Evolutionary conservation across 2,329 filamentous ascomycete genomes (phyloP), one percentile per base, ranked within the genome.

Genomic region (Aureobasidium sp.): DNA sequence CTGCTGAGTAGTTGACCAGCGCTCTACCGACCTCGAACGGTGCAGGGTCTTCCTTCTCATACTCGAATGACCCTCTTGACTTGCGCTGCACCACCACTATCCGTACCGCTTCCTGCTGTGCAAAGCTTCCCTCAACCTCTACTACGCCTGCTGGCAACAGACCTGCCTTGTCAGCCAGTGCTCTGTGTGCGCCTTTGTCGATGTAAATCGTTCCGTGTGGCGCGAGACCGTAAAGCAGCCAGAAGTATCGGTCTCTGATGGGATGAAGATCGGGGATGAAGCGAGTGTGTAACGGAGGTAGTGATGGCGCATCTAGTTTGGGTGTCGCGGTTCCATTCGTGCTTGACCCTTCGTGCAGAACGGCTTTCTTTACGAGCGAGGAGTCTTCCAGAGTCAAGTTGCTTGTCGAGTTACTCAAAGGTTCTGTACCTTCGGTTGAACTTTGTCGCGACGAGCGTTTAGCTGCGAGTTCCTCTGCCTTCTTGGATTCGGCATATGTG

Each of bases 171-270:
- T 87, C 86, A 16, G 86, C 78, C 3, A 97, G 81, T 0, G 93
- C 94, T 37, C 82, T 79, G 75, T 91, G 86, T 3, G 93, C 93
- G 45, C 94, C 94, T n/a, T 84, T 78, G 77, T 99, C 94, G 68
- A 99, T 95, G 76, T 90, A 97, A 30, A 99, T 73, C 2, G 88
- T 96, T 15, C 94, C 94, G 69, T 96, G 92, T 0, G 94, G 91
- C 29, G 87, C 86, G 11, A 97, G 85, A 10, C 93, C 94, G 75
- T 99, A 91, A 0, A 97, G 82, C 53, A 99, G 86, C 94, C 94
- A 99, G 81, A 99, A 97, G 72, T 94, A 91, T 64, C 93, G 88
- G 73, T 97, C 94, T 62, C 91, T 86, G 63, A 97, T 94, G 0
- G 93, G 92, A 30, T 89, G 86, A 0, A 83, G 79, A 10, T 91